Evolutionary conservation across 495 filamentous ascomycete species (phyloP).

Genomic region (Penicillium antarcticum): DNA sequence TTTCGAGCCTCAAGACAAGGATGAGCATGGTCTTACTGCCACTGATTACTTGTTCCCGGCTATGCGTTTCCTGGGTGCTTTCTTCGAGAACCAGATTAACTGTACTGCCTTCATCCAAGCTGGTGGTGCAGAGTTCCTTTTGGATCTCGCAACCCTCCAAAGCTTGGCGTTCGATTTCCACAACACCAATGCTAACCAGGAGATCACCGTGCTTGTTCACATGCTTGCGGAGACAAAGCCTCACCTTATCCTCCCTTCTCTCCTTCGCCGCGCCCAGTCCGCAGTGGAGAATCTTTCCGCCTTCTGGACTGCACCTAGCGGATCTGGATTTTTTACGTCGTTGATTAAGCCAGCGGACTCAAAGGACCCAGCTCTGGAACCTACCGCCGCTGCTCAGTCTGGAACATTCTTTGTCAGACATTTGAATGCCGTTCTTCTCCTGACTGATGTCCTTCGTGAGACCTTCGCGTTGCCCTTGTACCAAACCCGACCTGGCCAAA

Average conservation of each 20-base stretch:
- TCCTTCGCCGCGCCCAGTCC: conserved; percentile 68
- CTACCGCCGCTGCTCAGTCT: conserved; percentile 34
- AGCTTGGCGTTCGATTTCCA: conserved; percentile 75
- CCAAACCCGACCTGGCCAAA: conserved; percentile 55
- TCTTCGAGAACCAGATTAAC: conserved; percentile 72
- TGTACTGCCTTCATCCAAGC: conserved; percentile 72
- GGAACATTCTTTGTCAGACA: conserved; percentile 77
- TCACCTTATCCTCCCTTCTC: conserved; percentile 73
- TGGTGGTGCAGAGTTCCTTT: conserved; percentile 77
- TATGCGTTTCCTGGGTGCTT: conserved; percentile 69
- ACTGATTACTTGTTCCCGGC: conserved; percentile 71
- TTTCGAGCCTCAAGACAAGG: conserved; percentile 46
- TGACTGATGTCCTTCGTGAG: conserved; percentile 68
- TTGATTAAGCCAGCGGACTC: conserved; percentile 42
- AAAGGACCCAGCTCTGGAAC: conserved; percentile 15
- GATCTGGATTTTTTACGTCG: conserved; percentile 63
- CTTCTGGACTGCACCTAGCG: conserved; percentile 51
- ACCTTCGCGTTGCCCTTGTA: conserved; percentile 65
- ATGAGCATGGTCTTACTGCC: conserved; percentile 47
- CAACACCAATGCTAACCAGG: conserved; percentile 58
- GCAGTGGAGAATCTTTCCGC: conserved; percentile 65
- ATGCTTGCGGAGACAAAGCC: conserved; percentile 80
- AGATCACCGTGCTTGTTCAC: conserved; percentile 70
- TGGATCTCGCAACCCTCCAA: conserved; percentile 77
- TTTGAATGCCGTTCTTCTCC: conserved; percentile 67